Base-by-base conservation (phyloP, 495 filamentous ascomycete genomes). In the Aspergillus panamensis region DNA sequence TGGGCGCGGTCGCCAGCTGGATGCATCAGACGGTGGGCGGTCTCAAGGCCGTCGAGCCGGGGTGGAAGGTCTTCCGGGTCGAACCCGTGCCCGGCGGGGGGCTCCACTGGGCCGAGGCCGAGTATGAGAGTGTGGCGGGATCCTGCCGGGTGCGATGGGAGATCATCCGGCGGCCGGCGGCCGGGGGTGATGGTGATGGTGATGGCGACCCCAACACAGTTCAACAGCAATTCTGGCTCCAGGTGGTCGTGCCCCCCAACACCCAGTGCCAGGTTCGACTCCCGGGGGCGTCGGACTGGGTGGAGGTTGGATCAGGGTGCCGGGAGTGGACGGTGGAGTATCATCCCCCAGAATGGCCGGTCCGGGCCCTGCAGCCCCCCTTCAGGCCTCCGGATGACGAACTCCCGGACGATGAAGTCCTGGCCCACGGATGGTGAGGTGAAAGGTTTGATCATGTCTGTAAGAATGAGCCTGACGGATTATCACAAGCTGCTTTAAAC, bases 1-100 rank as follows among this genome's bases (percentile, higher is more conserved):
- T 81, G 4, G 78, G 78, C 6, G 67, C 72, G 4, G 70, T 80
- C 3, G 45, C 51, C 29, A 63, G 64, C 25, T 71, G 66, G 66
- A 60, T 71, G 9, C 69, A 71, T 50, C 37, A 61, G 39, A 63
- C 51, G 2, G 58, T 71, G 3, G 69, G 56, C 10, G 69, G 69
- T 3, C 14, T 71, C 10, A 52, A 58, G n/a, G 44, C 64, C 1
- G 16, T 62, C 0, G 57, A 61, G 21, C 58, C 67, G 14, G 69
- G 69, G 2, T 72, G 69, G 69, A 64, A 62, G 16, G 30, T 49
- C n/a, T 44, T 67, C 31, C 50, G 55, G 40, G 63, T 71, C 16
- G 54, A 50, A 17, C 66, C 67, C 8, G 29, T 63, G 6, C 69
- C 69, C 6, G 69, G 67, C 3, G 69, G 69, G 0, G 58, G 57